A percentile compares a stretch with the other conserved stretches of the same genome.
Evolutionary conservation across 176 grass and related monocot genomes (phyloP).

Genomic region (Avena eriantha): DNA sequence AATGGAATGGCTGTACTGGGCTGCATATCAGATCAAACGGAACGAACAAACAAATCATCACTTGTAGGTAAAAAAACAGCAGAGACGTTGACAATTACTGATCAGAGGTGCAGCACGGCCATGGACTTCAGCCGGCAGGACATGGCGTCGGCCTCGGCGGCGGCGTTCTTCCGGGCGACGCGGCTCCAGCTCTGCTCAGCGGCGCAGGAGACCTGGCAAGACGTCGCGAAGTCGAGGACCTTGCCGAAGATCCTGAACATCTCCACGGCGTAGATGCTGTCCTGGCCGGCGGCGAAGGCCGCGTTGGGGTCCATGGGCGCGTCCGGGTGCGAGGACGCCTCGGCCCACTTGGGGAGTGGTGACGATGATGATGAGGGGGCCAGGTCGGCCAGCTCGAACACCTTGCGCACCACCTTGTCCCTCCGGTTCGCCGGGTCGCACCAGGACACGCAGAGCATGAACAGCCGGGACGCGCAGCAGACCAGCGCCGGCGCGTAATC

Average conservation of each 20-base stretch:
- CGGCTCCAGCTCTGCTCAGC: conserved; percentile 63
- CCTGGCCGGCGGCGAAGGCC: conserved; percentile 49
- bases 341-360: conserved; percentile 50
- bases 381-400: conserved; percentile 73
- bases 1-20: conserved; percentile 30
- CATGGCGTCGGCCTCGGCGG: conserved; percentile 64
- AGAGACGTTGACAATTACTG: not conserved
- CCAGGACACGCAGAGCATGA: conserved; percentile 91
- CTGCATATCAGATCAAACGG: conserved; percentile 13
- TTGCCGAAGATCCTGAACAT: conserved; percentile 98
- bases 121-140: conserved; percentile 82
- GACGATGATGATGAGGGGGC: not conserved
- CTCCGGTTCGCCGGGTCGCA: conserved; percentile 60
- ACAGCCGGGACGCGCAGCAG: conserved; percentile 66
- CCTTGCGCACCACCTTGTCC: conserved; percentile 86
- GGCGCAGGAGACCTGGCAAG: conserved; percentile 50
- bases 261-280: conserved; percentile 74
- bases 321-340: conserved; percentile 80
- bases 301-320: conserved; percentile 92
- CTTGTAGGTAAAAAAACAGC: not conserved
- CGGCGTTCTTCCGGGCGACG: conserved; percentile 60
- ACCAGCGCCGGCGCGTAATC: conserved; percentile 81
- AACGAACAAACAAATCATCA: conserved; percentile 21
- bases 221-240: conserved; percentile 84
- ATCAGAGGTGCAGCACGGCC: conserved; percentile 62